Evolutionary conservation across 805 yeast genomes (phyloP).

Genomic region (Ogataea pini): DNA sequence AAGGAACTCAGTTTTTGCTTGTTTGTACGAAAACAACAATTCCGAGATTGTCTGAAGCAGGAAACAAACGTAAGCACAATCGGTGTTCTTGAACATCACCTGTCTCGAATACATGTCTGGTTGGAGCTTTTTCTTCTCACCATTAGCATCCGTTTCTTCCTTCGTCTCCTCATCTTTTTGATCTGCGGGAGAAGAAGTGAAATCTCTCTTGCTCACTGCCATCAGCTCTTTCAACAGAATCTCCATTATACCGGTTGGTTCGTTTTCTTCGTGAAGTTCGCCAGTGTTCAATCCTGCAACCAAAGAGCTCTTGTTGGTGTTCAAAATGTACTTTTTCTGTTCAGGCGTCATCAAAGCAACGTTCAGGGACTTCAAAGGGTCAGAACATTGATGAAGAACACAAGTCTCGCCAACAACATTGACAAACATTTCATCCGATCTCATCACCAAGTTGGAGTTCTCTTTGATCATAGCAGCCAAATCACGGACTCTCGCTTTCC

Average conservation of each 20-base stretch:
- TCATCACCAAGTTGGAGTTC: constrained; percentile 45
- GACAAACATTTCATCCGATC: constrained; percentile 33
- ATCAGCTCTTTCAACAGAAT: constrained; percentile 65
- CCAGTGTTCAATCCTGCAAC: not conserved
- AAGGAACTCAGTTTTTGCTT: constrained; percentile 78
- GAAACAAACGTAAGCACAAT: constrained; percentile 67
- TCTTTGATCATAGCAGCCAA: constrained; percentile 50
- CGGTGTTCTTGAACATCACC: constrained; percentile 47
- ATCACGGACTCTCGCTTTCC: constrained; percentile 40
- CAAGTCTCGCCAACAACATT: constrained; percentile 25
- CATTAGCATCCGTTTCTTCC: constrained; percentile 3
- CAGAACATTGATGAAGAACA: constrained; percentile 21
- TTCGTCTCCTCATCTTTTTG: constrained; percentile 17
- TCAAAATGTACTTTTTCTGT: constrained; percentile 20
- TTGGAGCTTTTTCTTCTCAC: constrained; percentile 23
- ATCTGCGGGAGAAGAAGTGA: constrained; percentile 25
- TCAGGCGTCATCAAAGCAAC: constrained; percentile 25
- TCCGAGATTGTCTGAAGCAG: constrained; percentile 70
- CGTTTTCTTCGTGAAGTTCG: not conserved
- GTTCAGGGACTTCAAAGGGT: constrained; percentile 22
- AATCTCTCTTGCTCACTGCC: constrained; percentile 35
- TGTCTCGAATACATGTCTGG: constrained; percentile 27
- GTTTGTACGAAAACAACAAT: constrained; percentile 73
- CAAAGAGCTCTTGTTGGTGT: not conserved
- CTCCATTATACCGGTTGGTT: constrained; percentile 59